A percentile compares a stretch with the other conserved stretches of the same genome.
Evolutionary conservation across 164 flowering plant species (phyloP).

Genomic region (Macadamia tetraphylla): DNA sequence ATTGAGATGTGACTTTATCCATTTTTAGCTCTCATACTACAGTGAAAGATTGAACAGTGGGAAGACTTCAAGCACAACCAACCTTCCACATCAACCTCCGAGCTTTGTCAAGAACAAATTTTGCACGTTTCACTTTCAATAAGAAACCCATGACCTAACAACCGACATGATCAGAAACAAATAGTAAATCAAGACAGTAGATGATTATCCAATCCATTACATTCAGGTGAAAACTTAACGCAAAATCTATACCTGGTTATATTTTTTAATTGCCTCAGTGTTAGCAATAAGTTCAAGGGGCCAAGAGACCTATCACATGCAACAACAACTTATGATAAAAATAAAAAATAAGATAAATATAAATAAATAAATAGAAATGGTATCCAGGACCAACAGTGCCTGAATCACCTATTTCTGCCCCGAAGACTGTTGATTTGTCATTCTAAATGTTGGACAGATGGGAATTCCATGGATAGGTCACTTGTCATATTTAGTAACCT

Average conservation of each 20-base stretch:
- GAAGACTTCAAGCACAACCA: slow-evolving; percentile 1
- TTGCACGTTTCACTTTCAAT: slow-evolving; percentile 93
- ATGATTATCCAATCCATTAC: neutral
- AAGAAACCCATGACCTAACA: slow-evolving; percentile 84
- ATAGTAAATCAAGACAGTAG: neutral
- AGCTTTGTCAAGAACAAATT: slow-evolving; percentile 91
- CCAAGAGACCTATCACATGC: slow-evolving; percentile 73
- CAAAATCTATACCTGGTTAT: slow-evolving; percentile 65
- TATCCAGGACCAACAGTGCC: neutral
- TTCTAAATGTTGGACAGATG: no score
- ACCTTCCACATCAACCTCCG: slow-evolving; percentile 99
- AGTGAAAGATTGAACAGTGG: neutral
- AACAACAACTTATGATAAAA: neutral
- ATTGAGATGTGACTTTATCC: neutral
- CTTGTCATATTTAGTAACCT: no score
- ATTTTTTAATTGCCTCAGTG: slow-evolving; percentile 76
- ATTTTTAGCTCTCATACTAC: neutral
- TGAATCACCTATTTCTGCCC: no score
- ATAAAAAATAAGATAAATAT: neutral
- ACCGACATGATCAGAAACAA: neutral
- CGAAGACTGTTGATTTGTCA: no score
- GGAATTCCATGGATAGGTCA: no score
- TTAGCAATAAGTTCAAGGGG: slow-evolving; percentile 97
- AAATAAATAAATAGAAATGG: neutral
- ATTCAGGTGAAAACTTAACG: slow-evolving; percentile 1